phyloP scores from a whole-genome alignment of 306 rosid genomes.

The Trifolium dubium region DNA sequence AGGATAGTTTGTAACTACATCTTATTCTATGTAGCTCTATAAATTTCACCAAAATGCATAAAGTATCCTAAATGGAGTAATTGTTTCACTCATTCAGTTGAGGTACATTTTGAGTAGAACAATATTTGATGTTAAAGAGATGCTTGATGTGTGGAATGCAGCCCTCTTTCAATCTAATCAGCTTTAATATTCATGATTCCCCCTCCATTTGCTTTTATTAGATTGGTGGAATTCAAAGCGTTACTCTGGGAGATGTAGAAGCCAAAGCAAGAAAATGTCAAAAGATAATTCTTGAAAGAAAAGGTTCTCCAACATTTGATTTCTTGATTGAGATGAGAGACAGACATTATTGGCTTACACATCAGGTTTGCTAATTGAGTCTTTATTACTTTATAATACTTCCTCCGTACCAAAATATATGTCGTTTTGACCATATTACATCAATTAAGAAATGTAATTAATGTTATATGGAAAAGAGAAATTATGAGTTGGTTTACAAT shows the following conservation, averaged over 20 bases:
- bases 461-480: too few relatives aligned
- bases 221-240: slow-evolving; percentile 69
- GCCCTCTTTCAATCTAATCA: slow-evolving; percentile 11
- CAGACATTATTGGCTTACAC: slow-evolving; percentile 72
- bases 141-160: slow-evolving; percentile 22
- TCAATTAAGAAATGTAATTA: too few relatives aligned
- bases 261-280: slow-evolving; percentile 66
- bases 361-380: slow-evolving; percentile 56
- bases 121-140: slow-evolving; percentile 21
- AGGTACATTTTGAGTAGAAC: slow-evolving; percentile 6
- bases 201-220: slow-evolving; percentile 41
- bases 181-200: slow-evolving; percentile 35
- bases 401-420: too few relatives aligned
- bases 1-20: slow-evolving; percentile 25
- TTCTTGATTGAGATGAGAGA: slow-evolving; percentile 81
- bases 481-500: too few relatives aligned
- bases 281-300: slow-evolving; percentile 75
- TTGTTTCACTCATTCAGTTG: slow-evolving; percentile 9
- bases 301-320: slow-evolving; percentile 73
- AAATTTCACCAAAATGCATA: slow-evolving; percentile 19
- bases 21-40: slow-evolving; percentile 8
- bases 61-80: slow-evolving; percentile 20
- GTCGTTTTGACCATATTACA: too few relatives aligned
- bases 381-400: slow-evolving; percentile 3
- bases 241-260: slow-evolving; percentile 69